phyloP scores from a whole-genome alignment of 805 yeast species.

The Yamadazyma takamatsuzukensis region DNA sequence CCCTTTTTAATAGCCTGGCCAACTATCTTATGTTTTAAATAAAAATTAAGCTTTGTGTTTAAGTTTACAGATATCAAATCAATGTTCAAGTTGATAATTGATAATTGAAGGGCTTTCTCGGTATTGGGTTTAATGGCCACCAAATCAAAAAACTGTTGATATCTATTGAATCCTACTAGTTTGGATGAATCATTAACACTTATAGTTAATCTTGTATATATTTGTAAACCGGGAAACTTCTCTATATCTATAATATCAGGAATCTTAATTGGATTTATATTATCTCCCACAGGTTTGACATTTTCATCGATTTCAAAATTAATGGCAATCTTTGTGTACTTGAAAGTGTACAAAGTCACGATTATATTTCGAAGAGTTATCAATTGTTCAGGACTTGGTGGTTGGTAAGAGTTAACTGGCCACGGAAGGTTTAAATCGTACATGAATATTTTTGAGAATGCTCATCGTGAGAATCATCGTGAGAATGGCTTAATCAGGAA shows the following conservation, averaged over 20 bases:
- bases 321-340: constrained; percentile 75
- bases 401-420: constrained; percentile 56
- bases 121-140: constrained; percentile 76
- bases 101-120: constrained; percentile 74
- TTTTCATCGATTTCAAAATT: constrained; percentile 56
- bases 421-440: constrained; percentile 68
- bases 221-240: constrained; percentile 30
- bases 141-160: constrained; percentile 60
- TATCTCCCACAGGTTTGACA: constrained; percentile 45
- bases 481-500: too few relatives aligned
- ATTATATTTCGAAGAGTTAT: constrained; percentile 46
- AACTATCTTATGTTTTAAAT: constrained; percentile 76
- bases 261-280: constrained; percentile 50
- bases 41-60: constrained; percentile 63
- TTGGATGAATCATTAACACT: constrained; percentile 74
- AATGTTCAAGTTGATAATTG: constrained; percentile 72
- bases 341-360: constrained; percentile 52
- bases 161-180: constrained; percentile 56
- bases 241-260: constrained; percentile 16
- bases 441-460: constrained; percentile 20
- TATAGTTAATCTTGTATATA: constrained; percentile 72
- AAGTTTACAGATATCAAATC: constrained; percentile 78
- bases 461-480: neutral
- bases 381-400: constrained; percentile 38
- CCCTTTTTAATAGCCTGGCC: constrained; percentile 85